Conservation (phyloP, 768 basidiomycete species). For the Daedaleopsis nitida region DNA sequence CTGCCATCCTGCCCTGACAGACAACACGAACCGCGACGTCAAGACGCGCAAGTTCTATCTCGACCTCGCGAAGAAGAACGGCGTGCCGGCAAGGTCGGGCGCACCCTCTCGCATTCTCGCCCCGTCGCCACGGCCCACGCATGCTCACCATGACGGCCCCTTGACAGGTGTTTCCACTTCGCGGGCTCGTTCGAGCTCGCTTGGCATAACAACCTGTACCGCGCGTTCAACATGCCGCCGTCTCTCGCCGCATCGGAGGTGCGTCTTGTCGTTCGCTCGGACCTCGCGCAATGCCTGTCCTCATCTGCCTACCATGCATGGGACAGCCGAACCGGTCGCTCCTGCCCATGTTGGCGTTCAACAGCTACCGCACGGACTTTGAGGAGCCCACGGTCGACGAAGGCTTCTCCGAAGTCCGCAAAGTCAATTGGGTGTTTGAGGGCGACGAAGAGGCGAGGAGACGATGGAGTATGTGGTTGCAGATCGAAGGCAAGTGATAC, state of each 20-base stretch:
- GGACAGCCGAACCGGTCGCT: slow-evolving; percentile 50
- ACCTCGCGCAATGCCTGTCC: neutral
- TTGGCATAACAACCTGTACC: slow-evolving; percentile 93
- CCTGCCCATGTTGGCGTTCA: slow-evolving; percentile 63
- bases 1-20: no score
- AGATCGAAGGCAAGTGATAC: slow-evolving; percentile 65
- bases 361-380: slow-evolving; percentile 56
- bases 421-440: slow-evolving; percentile 79
- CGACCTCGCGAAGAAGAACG: slow-evolving; percentile 57
- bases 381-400: slow-evolving; percentile 70
- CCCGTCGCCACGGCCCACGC: neutral
- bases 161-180: slow-evolving; percentile 71
- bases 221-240: slow-evolving; percentile 64
- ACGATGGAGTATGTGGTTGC: slow-evolving; percentile 86
- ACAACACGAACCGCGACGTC: slow-evolving; percentile 88
- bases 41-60: slow-evolving; percentile 73
- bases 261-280: slow-evolving; percentile 3
- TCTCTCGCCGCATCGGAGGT: slow-evolving; percentile 47
- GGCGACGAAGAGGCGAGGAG: slow-evolving; percentile 71
- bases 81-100: slow-evolving; percentile 56
- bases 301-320: neutral
- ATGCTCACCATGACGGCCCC: neutral
- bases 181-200: slow-evolving; percentile 77
- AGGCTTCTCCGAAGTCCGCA: slow-evolving; percentile 76
- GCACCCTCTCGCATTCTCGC: neutral